Percentiles rank a stretch among this genome's conserved stretches.
Evolutionary conservation across 2,329 filamentous ascomycete genomes (phyloP).

Genomic region (Trichoderma sp.): DNA sequence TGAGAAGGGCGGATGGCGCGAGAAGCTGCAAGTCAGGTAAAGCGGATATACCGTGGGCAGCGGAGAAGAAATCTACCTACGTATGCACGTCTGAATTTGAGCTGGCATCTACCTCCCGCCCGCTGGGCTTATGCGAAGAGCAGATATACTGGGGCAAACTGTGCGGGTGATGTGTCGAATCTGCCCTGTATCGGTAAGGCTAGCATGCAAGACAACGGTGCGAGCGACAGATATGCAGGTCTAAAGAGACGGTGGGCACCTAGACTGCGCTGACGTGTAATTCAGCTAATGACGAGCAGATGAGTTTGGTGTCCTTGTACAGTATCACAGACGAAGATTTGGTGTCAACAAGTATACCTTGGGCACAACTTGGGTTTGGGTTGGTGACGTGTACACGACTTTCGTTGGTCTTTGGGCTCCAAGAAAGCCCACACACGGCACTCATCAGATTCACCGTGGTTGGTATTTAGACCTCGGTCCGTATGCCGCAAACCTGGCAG

Average conservation of each 20-base stretch:
- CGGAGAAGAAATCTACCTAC: not conserved
- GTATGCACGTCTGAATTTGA: slow-evolving; percentile 1
- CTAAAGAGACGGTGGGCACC: not conserved
- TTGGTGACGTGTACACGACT: slow-evolving; percentile 1
- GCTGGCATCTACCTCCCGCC: not conserved
- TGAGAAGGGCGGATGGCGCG: slow-evolving; percentile 71
- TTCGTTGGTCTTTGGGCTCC: not conserved
- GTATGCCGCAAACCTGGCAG: not conserved
- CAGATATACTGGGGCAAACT: not conserved
- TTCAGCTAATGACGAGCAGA: not conserved
- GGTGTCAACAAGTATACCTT: no score
- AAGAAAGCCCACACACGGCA: no score
- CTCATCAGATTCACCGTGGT: no score
- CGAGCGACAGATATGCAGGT: not conserved
- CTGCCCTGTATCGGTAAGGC: not conserved
- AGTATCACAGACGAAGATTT: no score
- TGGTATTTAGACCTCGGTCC: not conserved
- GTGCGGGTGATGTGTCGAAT: not conserved
- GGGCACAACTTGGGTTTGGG: not conserved
- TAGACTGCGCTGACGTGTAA: not conserved
- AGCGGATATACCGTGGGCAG: not conserved
- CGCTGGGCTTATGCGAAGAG: not conserved
- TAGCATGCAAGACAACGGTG: not conserved
- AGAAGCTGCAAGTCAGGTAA: slow-evolving; percentile 59
- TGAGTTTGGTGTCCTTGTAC: not conserved